Evolutionary conservation across 2,329 filamentous ascomycete species (phyloP), one percentile per base, ranked within the genome.

Genomic region (Massarina eburnea): DNA sequence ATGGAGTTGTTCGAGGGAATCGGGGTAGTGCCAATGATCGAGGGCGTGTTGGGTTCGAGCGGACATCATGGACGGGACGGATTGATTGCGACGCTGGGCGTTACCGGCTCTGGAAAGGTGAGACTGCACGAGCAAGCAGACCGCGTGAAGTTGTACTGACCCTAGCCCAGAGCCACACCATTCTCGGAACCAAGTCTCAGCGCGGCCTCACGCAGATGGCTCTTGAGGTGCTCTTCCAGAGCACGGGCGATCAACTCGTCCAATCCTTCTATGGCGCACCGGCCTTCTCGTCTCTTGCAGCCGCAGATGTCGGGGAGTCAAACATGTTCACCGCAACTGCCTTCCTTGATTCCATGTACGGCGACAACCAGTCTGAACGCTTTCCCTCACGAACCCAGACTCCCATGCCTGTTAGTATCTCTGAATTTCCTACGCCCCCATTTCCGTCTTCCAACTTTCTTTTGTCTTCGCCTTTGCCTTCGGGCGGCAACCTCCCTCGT

Each of bases 91-190:
- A 97, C 94, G 6, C 72, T 99, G 46, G 94, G 94, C 14, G 91
- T 96, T 34, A 96, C 92, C 7, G 94, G 94, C 10, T 96, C 91
- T 39, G 94, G 94, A 70, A 99, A 99, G 84, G 92, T 95, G 63
- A 36, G 41, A 26, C 10, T 3, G 1, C 5, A 9, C 8, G 10
- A 8, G 17, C 12, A 27, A 10, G 19, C 18, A 5, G 17, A 20
- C 20, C 21, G n/a, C 12, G 20, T 36, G 8, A 15, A n/a, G n/a
- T n/a, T n/a, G 38, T 38, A 17, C 45, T 61, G 29, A 61, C 14
- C 22, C 14, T 8, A 17, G 19, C 30, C 17, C 64, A 96, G 92
- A 95, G 89, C 52, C 92, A 99, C 69, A 99, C 94, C 0, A 96
- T 97, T 49, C 81, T 99, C 14, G 94, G 94, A 44, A 95, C 89